Percentiles rank a stretch among this genome's conserved stretches.
phyloP scores from a whole-genome alignment of 257 asterid species.

The Paulownia fortunei region DNA sequence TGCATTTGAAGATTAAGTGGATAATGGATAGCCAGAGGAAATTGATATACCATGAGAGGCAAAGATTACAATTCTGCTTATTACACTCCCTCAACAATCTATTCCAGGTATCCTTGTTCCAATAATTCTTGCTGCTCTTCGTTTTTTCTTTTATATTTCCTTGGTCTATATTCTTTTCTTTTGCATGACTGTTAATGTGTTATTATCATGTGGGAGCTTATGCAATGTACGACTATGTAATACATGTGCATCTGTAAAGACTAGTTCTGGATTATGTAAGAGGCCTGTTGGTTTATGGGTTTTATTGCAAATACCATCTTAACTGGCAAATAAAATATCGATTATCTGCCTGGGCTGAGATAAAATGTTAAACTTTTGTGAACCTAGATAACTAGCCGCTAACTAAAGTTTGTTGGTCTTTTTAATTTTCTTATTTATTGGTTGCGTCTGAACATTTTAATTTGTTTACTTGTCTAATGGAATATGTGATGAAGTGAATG shows the following conservation, averaged over 20 bases:
- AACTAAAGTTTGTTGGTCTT: background rate
- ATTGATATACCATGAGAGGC: constrained; percentile 82
- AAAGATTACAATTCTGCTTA: constrained; percentile 81
- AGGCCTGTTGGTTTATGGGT: background rate
- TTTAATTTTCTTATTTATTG: background rate
- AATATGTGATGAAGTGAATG: constrained; percentile 5
- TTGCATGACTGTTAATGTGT: background rate
- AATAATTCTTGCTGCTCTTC: background rate
- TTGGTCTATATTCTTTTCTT: background rate
- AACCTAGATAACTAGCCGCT: background rate
- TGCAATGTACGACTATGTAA: background rate
- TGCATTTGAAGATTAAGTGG: constrained; percentile 6
- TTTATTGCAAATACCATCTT: background rate
- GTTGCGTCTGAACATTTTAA: background rate
- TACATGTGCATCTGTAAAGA: background rate
- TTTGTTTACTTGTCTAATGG: background rate
- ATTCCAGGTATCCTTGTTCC: constrained; percentile 67
- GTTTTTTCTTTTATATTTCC: background rate
- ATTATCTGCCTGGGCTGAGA: background rate
- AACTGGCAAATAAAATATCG: background rate
- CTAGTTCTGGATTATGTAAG: background rate
- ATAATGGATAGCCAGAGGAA: constrained; percentile 55
- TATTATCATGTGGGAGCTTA: background rate
- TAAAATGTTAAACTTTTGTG: background rate
- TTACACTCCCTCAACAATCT: constrained; percentile 92